Conservation (phyloP, 2,329 filamentous ascomycete species). For the Claviceps purpurea region DNA sequence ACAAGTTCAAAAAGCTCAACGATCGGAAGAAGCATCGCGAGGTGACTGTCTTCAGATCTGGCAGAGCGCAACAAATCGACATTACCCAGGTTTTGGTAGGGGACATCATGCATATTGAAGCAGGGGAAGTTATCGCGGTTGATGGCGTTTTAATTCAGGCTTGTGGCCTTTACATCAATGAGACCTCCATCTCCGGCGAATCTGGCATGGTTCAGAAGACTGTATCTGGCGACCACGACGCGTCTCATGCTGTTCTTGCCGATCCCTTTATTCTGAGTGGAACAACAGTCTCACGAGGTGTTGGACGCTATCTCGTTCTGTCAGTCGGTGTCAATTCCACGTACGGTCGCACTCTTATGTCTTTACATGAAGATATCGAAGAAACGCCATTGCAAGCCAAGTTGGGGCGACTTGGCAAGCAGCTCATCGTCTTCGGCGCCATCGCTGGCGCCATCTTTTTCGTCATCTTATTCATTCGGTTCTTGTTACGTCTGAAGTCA, state of each 20-base stretch:
- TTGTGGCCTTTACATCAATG: constrained; percentile 47
- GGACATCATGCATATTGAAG: constrained; percentile 59
- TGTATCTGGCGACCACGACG: constrained; percentile 41
- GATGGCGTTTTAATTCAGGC: constrained; percentile 54
- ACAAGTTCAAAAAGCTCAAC: constrained; percentile 68
- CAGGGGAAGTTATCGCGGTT: constrained; percentile 57
- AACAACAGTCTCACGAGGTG: constrained; percentile 62
- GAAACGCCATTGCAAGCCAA: constrained; percentile 69
- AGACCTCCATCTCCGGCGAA: constrained; percentile 66
- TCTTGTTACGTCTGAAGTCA: constrained; percentile 18
- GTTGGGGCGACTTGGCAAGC: constrained; percentile 62
- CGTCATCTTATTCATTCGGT: constrained; percentile 26
- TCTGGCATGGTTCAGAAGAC: constrained; percentile 60
- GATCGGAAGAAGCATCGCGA: constrained; percentile 64
- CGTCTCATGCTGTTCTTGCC: constrained; percentile 35
- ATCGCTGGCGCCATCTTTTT: constrained; percentile 29
- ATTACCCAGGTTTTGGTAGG: constrained; percentile 61
- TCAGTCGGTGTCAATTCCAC: constrained; percentile 61
- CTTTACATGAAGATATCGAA: constrained; percentile 61
- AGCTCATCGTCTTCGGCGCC: constrained; percentile 41
- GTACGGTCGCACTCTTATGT: constrained; percentile 68
- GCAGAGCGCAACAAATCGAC: constrained; percentile 53
- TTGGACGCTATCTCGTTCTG: constrained; percentile 64
- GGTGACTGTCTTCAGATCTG: constrained; percentile 66
- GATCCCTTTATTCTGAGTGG: constrained; percentile 76